phyloP scores from a whole-genome alignment of 371 early-diverging fungal species.

The Dichotomocladium elegans region DNA sequence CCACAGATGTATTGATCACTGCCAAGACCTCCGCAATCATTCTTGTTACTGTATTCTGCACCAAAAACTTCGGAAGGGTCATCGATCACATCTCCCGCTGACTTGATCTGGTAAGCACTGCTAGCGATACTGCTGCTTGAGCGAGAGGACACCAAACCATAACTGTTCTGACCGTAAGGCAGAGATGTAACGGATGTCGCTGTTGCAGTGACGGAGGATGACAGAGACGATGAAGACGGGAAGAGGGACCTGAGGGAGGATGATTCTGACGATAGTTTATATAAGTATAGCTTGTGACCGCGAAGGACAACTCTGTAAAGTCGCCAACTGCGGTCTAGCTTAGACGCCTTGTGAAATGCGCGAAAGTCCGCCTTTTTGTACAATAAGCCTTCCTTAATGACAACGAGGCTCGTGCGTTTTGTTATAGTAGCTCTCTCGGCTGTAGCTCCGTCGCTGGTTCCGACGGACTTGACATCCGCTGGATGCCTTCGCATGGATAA shows the following conservation, averaged over 20 bases:
- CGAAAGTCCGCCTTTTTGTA: constrained; percentile 64
- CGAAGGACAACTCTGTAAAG: constrained; percentile 70
- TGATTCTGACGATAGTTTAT: constrained; percentile 67
- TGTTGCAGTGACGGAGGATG: constrained; percentile 15
- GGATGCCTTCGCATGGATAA: constrained; percentile 5
- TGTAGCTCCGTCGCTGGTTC: not conserved
- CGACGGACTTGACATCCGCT: too few relatives aligned
- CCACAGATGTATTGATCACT: constrained; percentile 11
- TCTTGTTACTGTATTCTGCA: not conserved
- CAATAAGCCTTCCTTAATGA: constrained; percentile 59
- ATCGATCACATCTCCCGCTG: not conserved
- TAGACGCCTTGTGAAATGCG: constrained; percentile 43
- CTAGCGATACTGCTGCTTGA: constrained; percentile 28
- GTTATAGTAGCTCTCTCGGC: not conserved
- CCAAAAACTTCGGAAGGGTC: constrained; percentile 1
- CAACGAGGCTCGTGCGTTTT: constrained; percentile 31
- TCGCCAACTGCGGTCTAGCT: constrained; percentile 75
- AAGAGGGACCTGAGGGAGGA: constrained; percentile 47
- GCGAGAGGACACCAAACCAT: constrained; percentile 25
- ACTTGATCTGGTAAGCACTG: not conserved
- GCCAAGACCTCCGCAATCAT: not conserved
- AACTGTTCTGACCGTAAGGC: too few relatives aligned
- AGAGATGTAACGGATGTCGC: too few relatives aligned
- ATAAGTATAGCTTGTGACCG: constrained; percentile 81
- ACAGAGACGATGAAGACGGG: constrained; percentile 44